Base-by-base conservation (phyloP, 768 basidiomycete genomes). In the Russula dissimulans region DNA sequence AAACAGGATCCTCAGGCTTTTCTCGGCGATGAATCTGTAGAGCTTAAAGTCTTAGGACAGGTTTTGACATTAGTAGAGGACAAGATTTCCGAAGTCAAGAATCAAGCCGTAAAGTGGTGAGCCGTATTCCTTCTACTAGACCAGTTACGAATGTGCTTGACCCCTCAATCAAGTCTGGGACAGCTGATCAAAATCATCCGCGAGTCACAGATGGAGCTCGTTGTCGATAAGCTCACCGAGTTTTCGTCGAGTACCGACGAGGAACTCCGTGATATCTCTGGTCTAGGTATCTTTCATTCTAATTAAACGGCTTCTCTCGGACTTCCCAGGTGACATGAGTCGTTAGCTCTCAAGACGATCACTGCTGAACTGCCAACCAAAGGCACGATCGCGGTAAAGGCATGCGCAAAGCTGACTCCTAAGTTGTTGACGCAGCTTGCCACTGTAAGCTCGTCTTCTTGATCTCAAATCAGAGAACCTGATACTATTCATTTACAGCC, bases 1-100 rank as follows among this genome's bases (percentile, higher is more conserved):
- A 86, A 81, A 71, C 80, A 84, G 71, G 86, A 91, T 80, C 82
- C 81, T 53, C 74, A 72, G 50, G 84, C 80, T 51, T 93, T 94
- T 71, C 74, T 83, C 11, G 84, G 91, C 56, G 95, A 99, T 70
- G 95, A 97, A 70, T 67, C 78, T 5, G 81, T 86, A 36, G 97
- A 99, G 77, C 84, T 77, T 70, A 89, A 88, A 70, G 85, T 95
- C 53, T 79, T 95, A 49, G 83, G 82, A 44, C 85, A 89, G 71
- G 93, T 98, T 1, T 78, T 97, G 45, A 77, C 83, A 38, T 81
- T 97, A 18, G 87, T 97, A 5, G 89, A 91, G 69, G 97, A 99
- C 75, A 88, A 87, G 73, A 97, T 95, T 66, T 93, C 93, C 8
- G 97, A 99, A 77, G 97, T 98, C 65, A 98, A 98, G 78, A 97